phyloP scores from a whole-genome alignment of 345 rosid species.

The Corymbia maculata region DNA sequence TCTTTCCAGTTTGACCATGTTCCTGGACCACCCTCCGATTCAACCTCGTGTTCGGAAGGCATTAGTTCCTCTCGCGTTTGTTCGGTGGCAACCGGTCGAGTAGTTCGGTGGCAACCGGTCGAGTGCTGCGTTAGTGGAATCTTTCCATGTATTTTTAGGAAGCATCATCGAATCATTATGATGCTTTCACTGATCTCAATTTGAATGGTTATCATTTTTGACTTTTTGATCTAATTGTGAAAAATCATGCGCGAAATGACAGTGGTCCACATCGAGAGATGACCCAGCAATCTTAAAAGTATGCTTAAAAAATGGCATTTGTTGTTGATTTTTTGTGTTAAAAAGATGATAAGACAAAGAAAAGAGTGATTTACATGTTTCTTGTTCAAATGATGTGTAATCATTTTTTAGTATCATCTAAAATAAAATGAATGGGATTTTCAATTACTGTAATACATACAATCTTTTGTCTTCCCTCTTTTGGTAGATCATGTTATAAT shows the following conservation, averaged over 20 bases:
- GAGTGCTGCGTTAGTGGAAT: background rate
- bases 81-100: background rate
- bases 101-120: background rate
- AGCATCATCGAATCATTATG: background rate
- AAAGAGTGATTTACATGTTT: background rate
- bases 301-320: background rate
- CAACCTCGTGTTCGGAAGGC: background rate
- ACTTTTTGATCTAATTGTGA: background rate
- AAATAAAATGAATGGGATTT: background rate
- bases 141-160: background rate
- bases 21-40: background rate
- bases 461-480: too few species aligned
- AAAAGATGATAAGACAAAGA: background rate
- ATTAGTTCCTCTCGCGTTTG: background rate
- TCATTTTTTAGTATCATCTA: background rate
- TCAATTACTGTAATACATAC: background rate
- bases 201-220: rapidly evolving
- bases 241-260: background rate
- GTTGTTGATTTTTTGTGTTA: background rate
- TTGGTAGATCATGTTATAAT: background rate
- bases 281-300: background rate
- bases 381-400: background rate
- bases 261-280: background rate
- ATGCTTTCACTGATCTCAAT: background rate
- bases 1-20: background rate